Conservation (phyloP, 1,284 basidiomycete species). For the Psilocybe mexicana region DNA sequence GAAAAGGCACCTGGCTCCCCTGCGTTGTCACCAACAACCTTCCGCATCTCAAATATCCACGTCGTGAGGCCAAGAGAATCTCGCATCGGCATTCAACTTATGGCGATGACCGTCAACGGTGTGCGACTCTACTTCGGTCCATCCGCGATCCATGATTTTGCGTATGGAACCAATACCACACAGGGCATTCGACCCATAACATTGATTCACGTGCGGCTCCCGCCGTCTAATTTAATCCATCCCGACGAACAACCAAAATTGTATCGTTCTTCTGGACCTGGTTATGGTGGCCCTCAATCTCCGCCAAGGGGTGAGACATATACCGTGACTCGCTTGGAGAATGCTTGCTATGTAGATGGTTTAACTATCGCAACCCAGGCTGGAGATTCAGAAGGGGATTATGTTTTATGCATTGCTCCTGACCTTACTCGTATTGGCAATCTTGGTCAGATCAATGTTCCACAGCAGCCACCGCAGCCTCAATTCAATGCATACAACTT, state of each 20-base stretch:
- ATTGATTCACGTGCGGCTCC: slow-evolving; percentile 77
- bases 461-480: slow-evolving; percentile 38
- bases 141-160: slow-evolving; percentile 47
- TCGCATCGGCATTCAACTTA: slow-evolving; percentile 66
- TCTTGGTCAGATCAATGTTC: slow-evolving; percentile 59
- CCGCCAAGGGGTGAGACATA: slow-evolving; percentile 53
- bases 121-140: slow-evolving; percentile 81
- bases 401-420: slow-evolving; percentile 73
- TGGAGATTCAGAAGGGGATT: slow-evolving; percentile 75
- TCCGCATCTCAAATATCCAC: slow-evolving; percentile 66
- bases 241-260: slow-evolving; percentile 66
- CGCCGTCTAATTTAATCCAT: slow-evolving; percentile 74
- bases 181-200: slow-evolving; percentile 50
- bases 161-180: slow-evolving; percentile 35
- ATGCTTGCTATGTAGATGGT: slow-evolving; percentile 64
- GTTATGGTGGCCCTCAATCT: slow-evolving; percentile 47
- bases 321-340: slow-evolving; percentile 54
- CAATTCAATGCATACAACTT: slow-evolving; percentile 38
- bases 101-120: slow-evolving; percentile 80
- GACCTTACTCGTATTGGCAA: slow-evolving; percentile 71
- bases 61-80: slow-evolving; percentile 64
- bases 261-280: slow-evolving; percentile 42
- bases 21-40: slow-evolving; percentile 65
- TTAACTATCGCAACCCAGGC: slow-evolving; percentile 67
- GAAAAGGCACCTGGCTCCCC: slow-evolving; percentile 77